Percentiles rank a stretch among this genome's conserved stretches.
Conservation (phyloP, 1,284 basidiomycete genomes). For the Schizophyllum amplum region DNA sequence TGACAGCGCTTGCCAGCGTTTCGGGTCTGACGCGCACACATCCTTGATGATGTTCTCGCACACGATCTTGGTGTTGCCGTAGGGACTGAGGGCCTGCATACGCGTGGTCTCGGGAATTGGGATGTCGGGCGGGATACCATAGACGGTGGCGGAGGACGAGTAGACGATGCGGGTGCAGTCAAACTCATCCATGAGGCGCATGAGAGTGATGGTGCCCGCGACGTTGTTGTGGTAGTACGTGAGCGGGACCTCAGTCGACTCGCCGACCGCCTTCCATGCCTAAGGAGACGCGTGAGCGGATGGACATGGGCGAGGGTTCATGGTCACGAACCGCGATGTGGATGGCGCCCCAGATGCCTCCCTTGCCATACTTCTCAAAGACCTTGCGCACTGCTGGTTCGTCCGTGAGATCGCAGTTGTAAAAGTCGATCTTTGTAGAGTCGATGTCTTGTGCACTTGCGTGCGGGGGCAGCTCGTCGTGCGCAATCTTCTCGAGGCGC, state of each 20-base stretch:
- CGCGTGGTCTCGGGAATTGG: constrained; percentile 94
- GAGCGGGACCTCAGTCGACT: constrained; percentile 92
- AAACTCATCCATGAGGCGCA: constrained; percentile 82
- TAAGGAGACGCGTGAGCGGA: constrained; percentile 21
- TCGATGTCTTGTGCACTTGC: constrained; percentile 59
- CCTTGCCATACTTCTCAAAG: constrained; percentile 80
- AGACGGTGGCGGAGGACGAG: constrained; percentile 98
- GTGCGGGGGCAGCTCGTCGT: constrained; percentile 54
- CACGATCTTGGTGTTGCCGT: constrained; percentile 96
- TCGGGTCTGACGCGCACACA: constrained; percentile 75
- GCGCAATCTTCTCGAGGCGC: constrained; percentile 75
- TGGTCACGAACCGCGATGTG: constrained; percentile 74
- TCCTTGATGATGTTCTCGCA: constrained; percentile 89
- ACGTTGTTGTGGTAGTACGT: constrained; percentile 94
- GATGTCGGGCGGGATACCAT: constrained; percentile 87
- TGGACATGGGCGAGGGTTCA: background rate
- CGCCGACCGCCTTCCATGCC: constrained; percentile 98
- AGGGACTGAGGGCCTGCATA: constrained; percentile 85
- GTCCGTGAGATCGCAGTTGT: constrained; percentile 69
- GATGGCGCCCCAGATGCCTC: constrained; percentile 96
- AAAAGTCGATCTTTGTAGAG: constrained; percentile 63
- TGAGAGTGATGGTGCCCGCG: constrained; percentile 71
- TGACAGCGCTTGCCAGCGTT: constrained; percentile 73
- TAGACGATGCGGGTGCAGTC: constrained; percentile 87
- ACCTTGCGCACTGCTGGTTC: constrained; percentile 64